Base-by-base conservation (phyloP, 306 rosid species). In the Medicago arabica region DNA sequence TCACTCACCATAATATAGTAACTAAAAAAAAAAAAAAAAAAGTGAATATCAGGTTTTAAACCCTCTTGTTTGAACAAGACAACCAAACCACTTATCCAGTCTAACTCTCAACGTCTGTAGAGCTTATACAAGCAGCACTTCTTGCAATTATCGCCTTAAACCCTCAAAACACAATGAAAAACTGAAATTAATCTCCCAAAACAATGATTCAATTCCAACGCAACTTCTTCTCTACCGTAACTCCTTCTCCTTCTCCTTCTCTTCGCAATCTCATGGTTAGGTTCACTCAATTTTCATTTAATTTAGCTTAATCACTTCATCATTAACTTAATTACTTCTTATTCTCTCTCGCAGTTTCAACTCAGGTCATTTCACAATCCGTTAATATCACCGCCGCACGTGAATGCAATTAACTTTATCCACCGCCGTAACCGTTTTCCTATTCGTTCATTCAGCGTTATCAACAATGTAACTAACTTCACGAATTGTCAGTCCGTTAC, bases 281-380 rank as follows among this genome's bases (percentile, higher is more conserved):
- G 0, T 40, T 8, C 47, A 70, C 82, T 85, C 86, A 7, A 0
- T 8, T 0, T 19, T 5, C 12, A 13, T 53, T 78, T 51, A 3
- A 7, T 81, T n/a, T 11, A 1, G 9, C 50, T 19, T 13, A 6
- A 50, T 31, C 12, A 16, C 18, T 53, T 36, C 13, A 19, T 57
- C 11, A 55, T 36, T 68, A 49, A 34, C 31, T 8, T 78, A 13
- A 21, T 74, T 34, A 17, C 41, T 10, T 31, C 23, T 47, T 21
- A 17, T 47, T 31, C 31, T 83, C 16, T 72, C 59, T 72, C 55
- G 47, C 89, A 87, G 91, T 57, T 90, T 83, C 97, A 92, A 79
- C 78, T 85, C 75, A 86, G 76, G 74, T 84, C 71, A 23, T 79
- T 87, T 69, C 85, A 85, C 58, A 76, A 25, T 51, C 80, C 72